Base-by-base conservation (phyloP, 2,329 filamentous ascomycete species). In the Nigrospora sphaerica region DNA sequence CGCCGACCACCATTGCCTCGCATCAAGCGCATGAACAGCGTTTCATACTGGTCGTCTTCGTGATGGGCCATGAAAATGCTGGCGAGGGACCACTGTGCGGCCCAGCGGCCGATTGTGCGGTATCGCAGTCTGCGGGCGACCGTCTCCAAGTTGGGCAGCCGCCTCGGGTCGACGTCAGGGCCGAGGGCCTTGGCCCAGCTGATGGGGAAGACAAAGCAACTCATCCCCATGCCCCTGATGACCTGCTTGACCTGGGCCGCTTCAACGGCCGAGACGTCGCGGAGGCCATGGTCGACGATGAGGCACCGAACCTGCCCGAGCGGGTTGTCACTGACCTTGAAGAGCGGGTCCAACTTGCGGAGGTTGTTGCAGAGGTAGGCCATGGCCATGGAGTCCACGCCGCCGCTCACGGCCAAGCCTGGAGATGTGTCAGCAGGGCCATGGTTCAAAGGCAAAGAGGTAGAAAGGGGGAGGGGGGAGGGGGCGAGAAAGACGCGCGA, bases 301-400 rank as follows among this genome's bases (percentile, higher is more conserved):
- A 80, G 53, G 39, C 66, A 74, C 31, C 64, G 56, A 47, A 75
- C 73, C 35, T 57, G 54, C 23, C 46, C 35, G 34, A 71, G 57
- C 13, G 70, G 66, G 49, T 74, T 71, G 55, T 75, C 75, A 32
- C 67, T 67, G 23, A 80, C 58, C 38, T 53, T 65, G 51, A 71
- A 57, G 23, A 54, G 48, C 2, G 57, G 58, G 39, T 69, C 58
- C 3, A 51, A 49, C 3, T 50, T 61, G 34, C 66, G 64, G 33
- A 77, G 57, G 39, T 70, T 65, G 42, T 73, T 75, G 61, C 86
- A 88, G 33, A 97, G 75, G 49, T 74, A 82, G 46, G 90, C 89
- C 49, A 98, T 73, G 28, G 92, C 92, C 91, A 97, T 98, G n/a
- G 92, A 97, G 65, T 98, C 93, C 35, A 93, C 87, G 9, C 93